Conservation (phyloP, 768 basidiomycete genomes). For the Filobasidium wieringae region DNA sequence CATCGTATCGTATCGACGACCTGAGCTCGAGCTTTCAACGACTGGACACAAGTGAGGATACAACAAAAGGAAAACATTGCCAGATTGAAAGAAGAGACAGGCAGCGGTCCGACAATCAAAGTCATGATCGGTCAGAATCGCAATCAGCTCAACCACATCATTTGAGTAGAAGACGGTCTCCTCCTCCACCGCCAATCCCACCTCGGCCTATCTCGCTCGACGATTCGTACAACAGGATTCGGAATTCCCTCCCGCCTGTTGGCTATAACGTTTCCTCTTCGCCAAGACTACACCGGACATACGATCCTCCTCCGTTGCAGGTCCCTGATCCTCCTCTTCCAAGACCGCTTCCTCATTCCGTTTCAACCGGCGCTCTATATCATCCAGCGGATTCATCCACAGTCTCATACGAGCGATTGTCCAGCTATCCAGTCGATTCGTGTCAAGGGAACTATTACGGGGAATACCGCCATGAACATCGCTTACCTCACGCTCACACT, state of each 20-base stretch:
- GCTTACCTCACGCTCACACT: background rate
- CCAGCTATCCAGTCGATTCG: background rate
- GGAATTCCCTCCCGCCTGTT: conserved; percentile 41
- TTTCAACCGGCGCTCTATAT: background rate
- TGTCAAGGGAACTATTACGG: background rate
- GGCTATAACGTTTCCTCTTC: background rate
- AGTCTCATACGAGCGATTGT: background rate
- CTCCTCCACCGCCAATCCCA: conserved; percentile 45
- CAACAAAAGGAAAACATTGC: background rate
- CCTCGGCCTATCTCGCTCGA: no score
- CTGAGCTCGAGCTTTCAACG: background rate
- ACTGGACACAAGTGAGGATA: background rate
- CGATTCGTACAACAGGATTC: no score
- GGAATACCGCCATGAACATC: background rate
- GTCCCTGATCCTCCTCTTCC: background rate
- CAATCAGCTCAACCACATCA: background rate
- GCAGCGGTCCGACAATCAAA: background rate
- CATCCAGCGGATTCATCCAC: background rate
- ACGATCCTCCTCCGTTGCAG: background rate
- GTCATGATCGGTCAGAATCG: background rate
- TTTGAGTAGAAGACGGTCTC: conserved; percentile 43
- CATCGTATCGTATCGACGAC: conserved; percentile 2
- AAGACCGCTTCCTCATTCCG: background rate
- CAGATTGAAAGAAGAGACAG: background rate
- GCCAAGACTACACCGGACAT: background rate